Evolutionary conservation across 129 eudicot species (phyloP).

Genomic region (Chrysanthemum lavandulifolium): DNA sequence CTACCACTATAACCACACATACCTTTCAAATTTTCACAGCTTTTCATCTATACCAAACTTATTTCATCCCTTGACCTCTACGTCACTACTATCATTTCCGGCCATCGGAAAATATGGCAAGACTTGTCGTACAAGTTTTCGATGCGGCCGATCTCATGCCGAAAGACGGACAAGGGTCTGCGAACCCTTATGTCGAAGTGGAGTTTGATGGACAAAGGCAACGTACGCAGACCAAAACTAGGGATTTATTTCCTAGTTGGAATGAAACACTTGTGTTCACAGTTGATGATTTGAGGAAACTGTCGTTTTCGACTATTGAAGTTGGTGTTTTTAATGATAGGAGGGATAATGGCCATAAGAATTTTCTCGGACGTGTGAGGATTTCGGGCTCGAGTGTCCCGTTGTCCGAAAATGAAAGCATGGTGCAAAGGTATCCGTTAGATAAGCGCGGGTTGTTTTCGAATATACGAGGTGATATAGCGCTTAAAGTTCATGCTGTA

Average conservation of each 20-base stretch:
- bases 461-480: conserved; percentile 73
- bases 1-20: conserved; percentile 10
- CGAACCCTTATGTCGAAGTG: conserved; percentile 74
- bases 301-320: conserved; percentile 36
- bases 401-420: conserved; percentile 42
- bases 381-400: conserved; percentile 67
- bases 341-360: conserved; percentile 28
- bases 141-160: conserved; percentile 94
- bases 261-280: conserved; percentile 62
- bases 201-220: conserved; percentile 56
- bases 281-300: conserved; percentile 36
- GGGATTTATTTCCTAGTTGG: conserved; percentile 80
- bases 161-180: conserved; percentile 88
- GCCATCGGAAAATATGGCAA: conserved; percentile 43
- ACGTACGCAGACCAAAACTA: conserved; percentile 56
- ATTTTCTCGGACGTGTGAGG: conserved; percentile 77
- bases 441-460: conserved; percentile 87
- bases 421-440: conserved; percentile 68
- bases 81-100: conserved; percentile 14
- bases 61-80: conserved; percentile 24
- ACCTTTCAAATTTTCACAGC: background rate
- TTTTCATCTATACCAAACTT: conserved; percentile 26
- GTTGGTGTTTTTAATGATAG: conserved; percentile 64
- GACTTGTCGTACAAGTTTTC: conserved; percentile 62
- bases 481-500: conserved; percentile 43